Conservation (phyloP, 345 rosid genomes). For the Geranium brycei region DNA sequence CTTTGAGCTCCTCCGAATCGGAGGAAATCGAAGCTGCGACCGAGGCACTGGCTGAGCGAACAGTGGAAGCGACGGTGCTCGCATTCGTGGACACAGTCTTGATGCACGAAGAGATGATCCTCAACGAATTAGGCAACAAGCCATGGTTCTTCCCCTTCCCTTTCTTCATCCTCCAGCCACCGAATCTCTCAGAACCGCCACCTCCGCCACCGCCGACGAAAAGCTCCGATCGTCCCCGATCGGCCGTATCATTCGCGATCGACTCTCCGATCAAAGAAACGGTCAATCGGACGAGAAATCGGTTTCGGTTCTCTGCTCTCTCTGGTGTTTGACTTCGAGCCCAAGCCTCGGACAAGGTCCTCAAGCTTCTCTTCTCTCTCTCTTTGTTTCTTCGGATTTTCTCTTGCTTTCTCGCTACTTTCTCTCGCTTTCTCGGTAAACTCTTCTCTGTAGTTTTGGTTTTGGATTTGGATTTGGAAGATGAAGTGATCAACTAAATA, state of each 20-base stretch:
- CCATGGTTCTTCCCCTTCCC: constrained; percentile 69
- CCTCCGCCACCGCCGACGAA: constrained; percentile 14
- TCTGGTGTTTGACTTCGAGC: constrained; percentile 32
- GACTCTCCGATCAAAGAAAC: neutral
- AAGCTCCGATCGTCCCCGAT: constrained; percentile 66
- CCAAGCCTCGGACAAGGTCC: constrained; percentile 3
- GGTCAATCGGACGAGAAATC: neutral
- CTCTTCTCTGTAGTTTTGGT: too few relatives aligned
- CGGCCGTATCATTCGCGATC: constrained; percentile 40
- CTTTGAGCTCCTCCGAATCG: constrained; percentile 55
- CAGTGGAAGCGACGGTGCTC: constrained; percentile 70
- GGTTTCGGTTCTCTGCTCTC: neutral
- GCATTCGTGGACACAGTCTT: constrained; percentile 90
- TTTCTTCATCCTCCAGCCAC: constrained; percentile 47
- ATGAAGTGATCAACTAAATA: too few relatives aligned
- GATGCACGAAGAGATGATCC: constrained; percentile 86
- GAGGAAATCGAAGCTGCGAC: constrained; percentile 70
- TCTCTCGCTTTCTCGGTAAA: neutral
- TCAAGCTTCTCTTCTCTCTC: neutral
- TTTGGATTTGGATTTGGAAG: too few relatives aligned
- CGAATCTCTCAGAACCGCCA: constrained; percentile 12
- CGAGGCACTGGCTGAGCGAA: constrained; percentile 74
- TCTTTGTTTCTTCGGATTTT: neutral
- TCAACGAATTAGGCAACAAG: constrained; percentile 71
- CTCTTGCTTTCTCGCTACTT: neutral